These are phyloP conservation scores for Penicillium expansum DNA, from an alignment of 2,329 filamentous ascomycete genomes.

Conservation along the genomic window DNA sequence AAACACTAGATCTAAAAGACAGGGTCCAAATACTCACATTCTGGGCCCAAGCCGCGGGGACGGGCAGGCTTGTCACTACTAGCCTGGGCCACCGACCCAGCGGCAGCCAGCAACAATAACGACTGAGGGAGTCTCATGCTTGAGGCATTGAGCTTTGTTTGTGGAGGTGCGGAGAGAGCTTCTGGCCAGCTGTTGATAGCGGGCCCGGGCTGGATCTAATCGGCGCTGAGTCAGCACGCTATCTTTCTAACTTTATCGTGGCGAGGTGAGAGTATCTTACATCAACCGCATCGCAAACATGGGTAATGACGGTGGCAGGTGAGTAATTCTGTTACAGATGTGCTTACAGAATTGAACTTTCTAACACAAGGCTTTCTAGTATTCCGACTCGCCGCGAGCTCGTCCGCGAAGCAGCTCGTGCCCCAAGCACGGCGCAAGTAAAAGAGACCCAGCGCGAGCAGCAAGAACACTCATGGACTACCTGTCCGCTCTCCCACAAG, in stretches of 20 bases:
- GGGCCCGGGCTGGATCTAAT: constrained; percentile 22
- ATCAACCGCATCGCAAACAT: constrained; percentile 50
- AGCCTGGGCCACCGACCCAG: constrained; percentile 43
- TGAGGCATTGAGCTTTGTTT: constrained; percentile 35
- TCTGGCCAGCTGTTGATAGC: constrained; percentile 41
- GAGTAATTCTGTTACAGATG: constrained; percentile 15
- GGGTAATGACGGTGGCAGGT: constrained; percentile 94
- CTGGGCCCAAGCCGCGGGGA: constrained; percentile 82
- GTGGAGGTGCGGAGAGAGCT: constrained; percentile 35
- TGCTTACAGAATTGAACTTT: not conserved
- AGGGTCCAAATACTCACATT: constrained; percentile 65
- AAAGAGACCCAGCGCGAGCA: constrained; percentile 86
- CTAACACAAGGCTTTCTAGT: constrained; percentile 40
- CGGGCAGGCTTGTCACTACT: constrained; percentile 65
- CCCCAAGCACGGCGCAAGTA: constrained; percentile 76
- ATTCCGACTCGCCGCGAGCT: constrained; percentile 95
- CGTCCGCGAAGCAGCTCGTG: constrained; percentile 85
- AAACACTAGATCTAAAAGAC: constrained; percentile 15
- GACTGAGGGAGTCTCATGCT: constrained; percentile 40
- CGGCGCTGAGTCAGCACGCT: constrained; percentile 34
- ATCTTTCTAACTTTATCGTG: constrained; percentile 21
- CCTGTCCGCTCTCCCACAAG: constrained; percentile 80
- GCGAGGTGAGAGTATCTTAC: constrained; percentile 9
- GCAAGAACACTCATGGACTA: constrained; percentile 80
- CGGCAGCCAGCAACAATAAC: constrained; percentile 36